phyloP scores from a whole-genome alignment of 805 yeast genomes.

The Zygotorulaspora sp. region DNA sequence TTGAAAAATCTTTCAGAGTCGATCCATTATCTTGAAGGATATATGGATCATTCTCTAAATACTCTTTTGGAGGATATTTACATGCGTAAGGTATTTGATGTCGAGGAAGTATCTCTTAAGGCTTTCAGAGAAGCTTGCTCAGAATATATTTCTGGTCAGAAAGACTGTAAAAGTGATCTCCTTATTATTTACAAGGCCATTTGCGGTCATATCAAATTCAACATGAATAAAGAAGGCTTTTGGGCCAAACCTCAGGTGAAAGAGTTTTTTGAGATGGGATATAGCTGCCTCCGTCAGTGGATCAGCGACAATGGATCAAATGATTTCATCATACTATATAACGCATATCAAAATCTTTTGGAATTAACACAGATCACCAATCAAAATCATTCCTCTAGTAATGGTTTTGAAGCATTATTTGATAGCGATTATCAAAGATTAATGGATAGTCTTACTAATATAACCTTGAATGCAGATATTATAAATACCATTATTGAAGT shows the following conservation, averaged over 20 bases:
- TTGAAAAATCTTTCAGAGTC: slow-evolving; percentile 4
- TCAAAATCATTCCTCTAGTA: not conserved
- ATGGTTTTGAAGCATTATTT: slow-evolving; percentile 4
- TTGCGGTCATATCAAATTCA: not conserved
- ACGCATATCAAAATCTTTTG: slow-evolving; percentile 7
- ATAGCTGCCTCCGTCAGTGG: slow-evolving; percentile 5
- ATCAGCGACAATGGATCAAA: not conserved
- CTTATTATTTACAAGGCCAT: slow-evolving; percentile 4
- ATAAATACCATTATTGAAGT: slow-evolving; percentile 1
- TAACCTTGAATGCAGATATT: not conserved
- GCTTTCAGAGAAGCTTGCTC: slow-evolving; percentile 5
- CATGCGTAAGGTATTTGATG: slow-evolving; percentile 1
- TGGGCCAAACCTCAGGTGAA: not conserved
- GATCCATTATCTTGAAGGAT: slow-evolving; percentile 1
- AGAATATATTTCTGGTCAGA: slow-evolving; percentile 1
- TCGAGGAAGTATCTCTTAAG: not conserved
- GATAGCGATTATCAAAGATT: slow-evolving; percentile 3
- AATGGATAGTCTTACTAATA: slow-evolving; percentile 4
- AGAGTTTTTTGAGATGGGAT: not conserved
- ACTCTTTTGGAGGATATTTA: slow-evolving; percentile 2
- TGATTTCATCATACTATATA: slow-evolving; percentile 3
- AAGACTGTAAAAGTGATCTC: slow-evolving; percentile 4
- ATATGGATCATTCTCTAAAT: not conserved
- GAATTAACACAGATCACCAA: slow-evolving; percentile 2
- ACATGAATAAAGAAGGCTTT: not conserved